Evolutionary conservation across 768 basidiomycete species (phyloP), one percentile per base, ranked within the genome.

Genomic region (Clavaria fumosa): DNA sequence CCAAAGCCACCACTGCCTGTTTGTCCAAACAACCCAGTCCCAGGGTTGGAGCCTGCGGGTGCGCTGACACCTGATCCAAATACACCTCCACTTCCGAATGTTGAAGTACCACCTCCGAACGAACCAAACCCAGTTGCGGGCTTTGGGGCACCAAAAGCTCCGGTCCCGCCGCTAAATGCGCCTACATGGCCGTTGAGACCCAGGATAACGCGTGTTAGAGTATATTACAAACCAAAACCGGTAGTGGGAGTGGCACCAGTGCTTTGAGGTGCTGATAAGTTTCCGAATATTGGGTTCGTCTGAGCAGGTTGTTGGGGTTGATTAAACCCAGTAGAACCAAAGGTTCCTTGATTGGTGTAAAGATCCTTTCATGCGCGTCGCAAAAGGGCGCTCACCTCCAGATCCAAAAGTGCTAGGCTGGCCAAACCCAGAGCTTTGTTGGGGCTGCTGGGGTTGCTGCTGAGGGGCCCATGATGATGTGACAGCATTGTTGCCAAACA

Each of bases 251-350:
- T 50, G 39, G 56, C 56, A 41, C 43, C 50, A 31, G 52, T 46
- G 42, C 46, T 47, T 31, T 57, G 46, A 11, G 61, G 46, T 38
- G 58, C 53, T 18, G 58, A 62, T 32, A 75, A 51, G 43, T 67
- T 71, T 34, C 82, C 82, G 53, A 85, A 86, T 79, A 85, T 85
- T 28, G 82, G 78, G 49, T 84, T 84, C 4, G 73, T 68, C 47
- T 69, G 69, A 50, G 70, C 78, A 45, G 71, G 76, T 47, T 66
- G 70, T 36, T 59, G 60, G 15, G 53, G 58, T 46, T 78, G 75
- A 37, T 74, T 71, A 64, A 80, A 79, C 42, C 53, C 53, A 37
- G 67, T 59, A 20, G 60, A 59, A 44, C 72, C 69, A 53, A 75
- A 75, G 37, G 65, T 72, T 73, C 11, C 36, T 37, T 41, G 40